Base-by-base conservation (phyloP, 2,329 filamentous ascomycete species). In the Aspergillus awamori region DNA sequence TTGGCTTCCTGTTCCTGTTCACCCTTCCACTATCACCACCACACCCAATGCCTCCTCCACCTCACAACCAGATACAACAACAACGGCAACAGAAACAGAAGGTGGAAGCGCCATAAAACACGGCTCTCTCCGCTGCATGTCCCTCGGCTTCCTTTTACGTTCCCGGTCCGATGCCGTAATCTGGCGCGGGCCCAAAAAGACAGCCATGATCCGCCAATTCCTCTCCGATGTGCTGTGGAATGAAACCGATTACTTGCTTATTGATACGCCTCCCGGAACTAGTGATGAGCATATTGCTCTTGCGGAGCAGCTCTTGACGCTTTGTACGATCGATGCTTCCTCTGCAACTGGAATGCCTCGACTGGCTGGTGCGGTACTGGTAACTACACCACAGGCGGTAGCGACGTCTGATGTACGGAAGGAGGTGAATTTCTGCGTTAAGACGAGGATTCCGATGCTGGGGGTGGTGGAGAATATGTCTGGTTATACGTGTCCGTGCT, bases 101-200 rank as follows among this genome's bases (percentile, higher is more conserved):
- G 26, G 26, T 5, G 26, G 26, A 26, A 15, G 33, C 33, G 2
- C 33, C 4, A 36, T 20, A 5, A 59, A 38, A 2, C 72, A 45
- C 22, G 79, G 80, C 33, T 76, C 79, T 15, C 73, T 82, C 39
- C 76, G 79, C 63, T 95, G 92, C 76, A 97, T 98, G 90, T 97
- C 92, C 58, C 83, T 99, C 1, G 95, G 93, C 2, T 98, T 99
- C 71, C 84, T 99, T 6, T 84, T 99, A 5, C 88, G 89, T 3
- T 86, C 88, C 63, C 84, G 94, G 69, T 91, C 91, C 64, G 93
- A 97, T 70, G 94, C 95, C 0, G 93, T 99, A 0, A 95, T 99
- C 41, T 99, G 95, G 95, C 87, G 95, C 57, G 95, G 95, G 0
- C 95, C 95, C 2, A 99, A 99, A 80, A 99, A 99, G 81, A 99